These are phyloP conservation scores for Fonsecaea monophora DNA, from an alignment of 2,329 filamentous ascomycete species.

Conservation along the genomic window DNA sequence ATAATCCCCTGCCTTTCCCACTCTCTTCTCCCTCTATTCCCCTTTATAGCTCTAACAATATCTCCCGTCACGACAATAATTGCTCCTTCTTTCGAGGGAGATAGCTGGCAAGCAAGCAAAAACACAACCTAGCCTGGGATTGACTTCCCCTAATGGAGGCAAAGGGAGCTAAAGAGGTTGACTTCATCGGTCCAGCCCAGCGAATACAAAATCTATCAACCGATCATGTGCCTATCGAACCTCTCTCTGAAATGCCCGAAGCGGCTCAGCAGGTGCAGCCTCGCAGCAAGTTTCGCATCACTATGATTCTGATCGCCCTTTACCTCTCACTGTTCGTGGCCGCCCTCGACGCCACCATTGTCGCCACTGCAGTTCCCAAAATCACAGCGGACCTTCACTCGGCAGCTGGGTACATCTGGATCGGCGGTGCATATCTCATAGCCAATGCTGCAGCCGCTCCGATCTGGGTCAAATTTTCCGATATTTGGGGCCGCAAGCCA, in stretches of 20 bases:
- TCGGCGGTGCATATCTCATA: conserved; percentile 75
- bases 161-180: conserved; percentile 16
- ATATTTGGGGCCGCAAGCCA: conserved; percentile 65
- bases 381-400: conserved; percentile 61
- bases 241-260: conserved; percentile 26
- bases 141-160: neutral
- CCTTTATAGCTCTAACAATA: neutral
- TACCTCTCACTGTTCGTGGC: conserved; percentile 42
- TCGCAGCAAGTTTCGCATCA: conserved; percentile 36
- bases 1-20: neutral
- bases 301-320: conserved; percentile 40
- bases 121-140: neutral
- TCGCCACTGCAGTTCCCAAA: conserved; percentile 45
- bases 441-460: conserved; percentile 71
- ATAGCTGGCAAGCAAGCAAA: neutral
- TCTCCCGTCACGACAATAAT: neutral
- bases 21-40: neutral
- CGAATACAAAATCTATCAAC: conserved; percentile 18
- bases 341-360: conserved; percentile 45
- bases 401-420: conserved; percentile 76
- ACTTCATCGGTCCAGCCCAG: conserved; percentile 18
- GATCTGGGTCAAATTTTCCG: conserved; percentile 70
- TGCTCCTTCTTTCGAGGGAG: neutral
- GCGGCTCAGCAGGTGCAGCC: conserved; percentile 41
- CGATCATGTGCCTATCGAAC: conserved; percentile 8